Base-by-base conservation (phyloP, 75 land plant species). In the Gnetum montanum region DNA sequence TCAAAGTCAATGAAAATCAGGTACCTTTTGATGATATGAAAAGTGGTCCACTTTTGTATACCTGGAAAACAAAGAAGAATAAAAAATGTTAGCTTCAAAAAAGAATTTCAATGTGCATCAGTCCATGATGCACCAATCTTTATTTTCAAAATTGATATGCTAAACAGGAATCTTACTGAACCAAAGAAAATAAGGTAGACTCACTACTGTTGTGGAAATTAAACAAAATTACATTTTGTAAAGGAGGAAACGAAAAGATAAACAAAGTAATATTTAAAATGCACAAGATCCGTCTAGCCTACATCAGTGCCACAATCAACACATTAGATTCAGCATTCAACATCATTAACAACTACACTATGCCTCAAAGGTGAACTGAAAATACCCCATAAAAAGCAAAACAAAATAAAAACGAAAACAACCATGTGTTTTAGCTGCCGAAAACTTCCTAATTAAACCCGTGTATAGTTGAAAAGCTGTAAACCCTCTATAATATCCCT, bases 11-110 rank as follows among this genome's bases (percentile, higher is more conserved):
- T n/a, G n/a, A n/a, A n/a, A n/a, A n/a, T n/a, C n/a, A n/a, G n/a
- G n/a, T 34, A 86, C 91, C 91, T 76, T 86, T 86, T 0, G 91
- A 86, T 33, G 91, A 86, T 43, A 86, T 86, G 54, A 71, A 79
- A 7, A 86, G 78, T 1, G 83, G 91, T 12, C 91, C 91, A 53
- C 91, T 83, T 67, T 86, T 86, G 58, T 72, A 86, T 24, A 86
- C 84, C 91, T 86, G 79, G 43, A 58, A 20, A 47, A 26, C 16
- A 27, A 57, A 66, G 12, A 43, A 38, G 15, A 8, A 12, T 30
- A 40, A 27, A 8, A 60, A 23, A 12, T 15, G 8, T 20, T 33
- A 33, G 22, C 5, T 53, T 25, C 31, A 15, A 53, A 10, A 22
- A n/a, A 53, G 22, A 15, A 29, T 16, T 29, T 15, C 20, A 33